phyloP scores from a whole-genome alignment of 352 stramenopile genomes.

The Phytophthora megakarya region DNA sequence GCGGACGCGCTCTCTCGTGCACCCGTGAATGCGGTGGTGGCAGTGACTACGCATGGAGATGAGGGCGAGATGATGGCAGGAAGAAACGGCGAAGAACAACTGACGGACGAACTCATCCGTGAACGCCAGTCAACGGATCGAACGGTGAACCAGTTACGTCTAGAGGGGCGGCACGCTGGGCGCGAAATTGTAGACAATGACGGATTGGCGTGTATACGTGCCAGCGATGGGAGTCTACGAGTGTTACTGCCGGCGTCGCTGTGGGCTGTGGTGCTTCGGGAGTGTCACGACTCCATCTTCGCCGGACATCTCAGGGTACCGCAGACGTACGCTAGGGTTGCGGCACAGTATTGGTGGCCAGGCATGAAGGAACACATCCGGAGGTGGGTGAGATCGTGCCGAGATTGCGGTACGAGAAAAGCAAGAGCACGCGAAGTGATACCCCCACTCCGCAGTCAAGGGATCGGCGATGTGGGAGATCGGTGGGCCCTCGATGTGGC shows the following conservation, averaged over 20 bases:
- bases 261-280: no score
- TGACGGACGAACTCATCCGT: constrained; percentile 11
- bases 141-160: no score
- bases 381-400: constrained; percentile 5
- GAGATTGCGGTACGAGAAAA: constrained; percentile 26
- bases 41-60: no score
- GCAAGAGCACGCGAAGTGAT: constrained; percentile 4
- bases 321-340: constrained; percentile 16
- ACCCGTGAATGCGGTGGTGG: constrained; percentile 11
- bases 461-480: constrained; percentile 7
- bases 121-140: background rate
- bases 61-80: no score
- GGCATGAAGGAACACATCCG: constrained; percentile 2
- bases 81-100: constrained; percentile 3
- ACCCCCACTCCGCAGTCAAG: constrained; percentile 14
- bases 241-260: constrained; percentile 11
- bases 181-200: no score
- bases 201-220: background rate
- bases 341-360: constrained; percentile 21
- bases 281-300: constrained; percentile 25
- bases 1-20: no score
- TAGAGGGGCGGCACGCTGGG: no score
- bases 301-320: constrained; percentile 5
- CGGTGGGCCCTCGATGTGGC: no score
- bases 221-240: background rate